Evolutionary conservation across 257 asterid genomes (phyloP), one percentile per base, ranked within the genome.

Genomic region (Solanum sejunctum): DNA sequence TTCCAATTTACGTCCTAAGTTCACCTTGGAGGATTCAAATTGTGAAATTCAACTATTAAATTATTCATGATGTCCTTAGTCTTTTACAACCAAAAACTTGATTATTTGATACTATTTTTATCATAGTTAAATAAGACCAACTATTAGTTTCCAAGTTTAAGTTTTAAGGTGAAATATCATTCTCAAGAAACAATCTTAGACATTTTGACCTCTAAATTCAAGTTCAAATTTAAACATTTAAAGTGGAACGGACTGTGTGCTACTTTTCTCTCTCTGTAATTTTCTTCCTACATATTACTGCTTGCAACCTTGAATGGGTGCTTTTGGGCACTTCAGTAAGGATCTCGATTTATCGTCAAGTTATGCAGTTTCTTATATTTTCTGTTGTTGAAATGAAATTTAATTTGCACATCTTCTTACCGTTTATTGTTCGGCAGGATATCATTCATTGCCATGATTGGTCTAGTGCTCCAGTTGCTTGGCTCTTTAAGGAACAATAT

Each of bases 401-500:
- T 15, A 26, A 77, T 26, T 52, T 77, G 26, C 63, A 23, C 12
- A 1, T 39, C 78, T 69, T 69, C 52, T 70, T 41, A 39, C 78
- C 45, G 56, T 51, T 57, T 86, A 79, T 67, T 13, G 36, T 52
- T 32, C 88, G 81, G 83, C 94, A 97, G 99, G 99, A 97, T 87
- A 89, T 97, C 81, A 94, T 97, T 82, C 99, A 97, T 85, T 95
- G 99, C 87, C 99, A 97, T 70, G 99, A 97, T 87, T 94, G 98
- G 99, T 95, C 99, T 80, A 94, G 97, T 90, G 99, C 99, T 90
- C 99, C 99, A 79, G 99, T 97, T 88, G 89, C 99, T 5, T 93
- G 99, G 98, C 87, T 97, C 89, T 94, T 90, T 80, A 97, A 94
- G 94, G 98, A 97, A 85, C 97, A 93, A 54, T 95, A 95, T 81